A percentile compares a stretch with the other conserved stretches of the same genome.
Evolutionary conservation across 768 basidiomycete species (phyloP).

Genomic region (Kwoniella europaea): DNA sequence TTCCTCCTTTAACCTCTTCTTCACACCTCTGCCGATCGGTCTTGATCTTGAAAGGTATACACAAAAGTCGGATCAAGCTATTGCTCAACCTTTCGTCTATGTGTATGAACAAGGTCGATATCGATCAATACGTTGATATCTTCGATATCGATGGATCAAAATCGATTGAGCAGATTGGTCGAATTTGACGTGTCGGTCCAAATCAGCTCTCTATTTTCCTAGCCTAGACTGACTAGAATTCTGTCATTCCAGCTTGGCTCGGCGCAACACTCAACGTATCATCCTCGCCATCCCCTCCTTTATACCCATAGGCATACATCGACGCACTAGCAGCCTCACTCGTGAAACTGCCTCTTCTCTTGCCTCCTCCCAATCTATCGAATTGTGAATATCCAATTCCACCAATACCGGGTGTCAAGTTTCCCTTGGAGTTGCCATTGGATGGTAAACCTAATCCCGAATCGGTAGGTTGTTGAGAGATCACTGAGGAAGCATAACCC

Average conservation of each 20-base stretch:
- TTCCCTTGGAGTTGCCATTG: conserved; percentile 59
- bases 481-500: conserved; percentile 86
- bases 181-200: not conserved
- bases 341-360: conserved; percentile 15
- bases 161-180: too few relatives aligned
- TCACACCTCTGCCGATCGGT: too few relatives aligned
- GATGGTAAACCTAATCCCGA: conserved; percentile 61
- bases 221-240: conserved; percentile 39
- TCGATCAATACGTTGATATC: too few relatives aligned
- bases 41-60: too few relatives aligned
- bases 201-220: conserved; percentile 1
- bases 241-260: conserved; percentile 58
- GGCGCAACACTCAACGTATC: conserved; percentile 53
- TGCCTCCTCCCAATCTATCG: conserved; percentile 67
- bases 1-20: too few relatives aligned
- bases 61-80: too few relatives aligned
- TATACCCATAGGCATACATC: conserved; percentile 56
- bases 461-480: conserved; percentile 79
- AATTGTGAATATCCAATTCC: conserved; percentile 87
- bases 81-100: too few relatives aligned
- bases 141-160: too few relatives aligned
- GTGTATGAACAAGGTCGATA: too few relatives aligned
- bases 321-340: conserved; percentile 53
- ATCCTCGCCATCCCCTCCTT: conserved; percentile 51
- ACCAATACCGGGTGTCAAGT: conserved; percentile 53